A percentile compares a stretch with the other conserved stretches of the same genome.
Evolutionary conservation across 768 basidiomycete species (phyloP).

Genomic region (Tricholoma hemisulphureum): DNA sequence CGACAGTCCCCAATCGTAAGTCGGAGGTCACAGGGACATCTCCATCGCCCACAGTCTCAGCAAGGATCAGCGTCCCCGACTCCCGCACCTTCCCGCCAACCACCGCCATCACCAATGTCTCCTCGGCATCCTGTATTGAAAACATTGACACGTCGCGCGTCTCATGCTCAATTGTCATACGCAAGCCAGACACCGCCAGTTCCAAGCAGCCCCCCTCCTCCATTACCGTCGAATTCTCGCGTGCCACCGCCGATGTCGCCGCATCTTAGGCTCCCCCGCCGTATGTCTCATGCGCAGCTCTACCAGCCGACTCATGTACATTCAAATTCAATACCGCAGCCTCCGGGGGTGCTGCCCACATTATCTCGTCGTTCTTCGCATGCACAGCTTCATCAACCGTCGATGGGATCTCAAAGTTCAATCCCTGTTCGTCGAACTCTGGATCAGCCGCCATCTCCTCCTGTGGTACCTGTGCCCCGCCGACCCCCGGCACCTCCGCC

Average conservation of each 20-base stretch:
- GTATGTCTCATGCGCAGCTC: conserved; percentile 14
- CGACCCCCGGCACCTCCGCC: conserved; percentile 5
- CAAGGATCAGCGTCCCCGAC: conserved; percentile 10
- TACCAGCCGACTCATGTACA: conserved; percentile 13
- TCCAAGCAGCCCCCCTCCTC: conserved; percentile 8
- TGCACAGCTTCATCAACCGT: not conserved
- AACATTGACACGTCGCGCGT: conserved; percentile 20
- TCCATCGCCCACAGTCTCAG: conserved; percentile 16
- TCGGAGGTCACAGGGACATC: conserved; percentile 23
- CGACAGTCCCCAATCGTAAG: conserved; percentile 15
- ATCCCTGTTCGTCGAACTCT: conserved; percentile 16
- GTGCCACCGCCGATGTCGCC: conserved; percentile 3
- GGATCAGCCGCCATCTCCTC: conserved; percentile 4
- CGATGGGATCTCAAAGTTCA: conserved; percentile 11
- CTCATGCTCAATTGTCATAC: conserved; percentile 22
- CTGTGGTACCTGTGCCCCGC: conserved; percentile 5
- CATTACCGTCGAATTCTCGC: not conserved
- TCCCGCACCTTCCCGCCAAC: conserved; percentile 14
- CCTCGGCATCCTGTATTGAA: conserved; percentile 18
- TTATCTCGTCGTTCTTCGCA: not conserved
- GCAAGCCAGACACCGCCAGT: conserved; percentile 7
- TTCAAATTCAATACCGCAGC: not conserved
- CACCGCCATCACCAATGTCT: conserved; percentile 25
- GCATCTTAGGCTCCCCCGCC: conserved; percentile 4
- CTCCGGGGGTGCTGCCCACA: not conserved